These are phyloP conservation scores for Penicillium sp. DNA, from an alignment of 2,329 filamentous ascomycete species.

Conservation along the genomic window DNA sequence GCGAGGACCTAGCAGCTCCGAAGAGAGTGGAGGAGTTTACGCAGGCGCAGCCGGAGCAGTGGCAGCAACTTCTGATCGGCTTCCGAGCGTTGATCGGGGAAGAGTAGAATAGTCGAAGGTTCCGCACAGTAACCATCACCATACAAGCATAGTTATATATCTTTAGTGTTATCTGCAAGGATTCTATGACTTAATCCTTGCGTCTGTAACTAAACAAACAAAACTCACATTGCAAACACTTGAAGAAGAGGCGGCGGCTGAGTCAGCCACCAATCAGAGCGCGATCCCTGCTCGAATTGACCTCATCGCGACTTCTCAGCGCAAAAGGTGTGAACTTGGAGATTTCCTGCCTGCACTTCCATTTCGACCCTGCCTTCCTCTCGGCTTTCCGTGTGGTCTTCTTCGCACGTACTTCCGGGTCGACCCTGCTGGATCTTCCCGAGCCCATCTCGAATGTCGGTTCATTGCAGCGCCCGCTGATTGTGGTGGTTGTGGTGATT, in stretches of 20 bases:
- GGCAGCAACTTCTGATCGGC: constrained; percentile 45
- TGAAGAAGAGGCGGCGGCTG: constrained; percentile 7
- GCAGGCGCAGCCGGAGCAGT: constrained; percentile 45
- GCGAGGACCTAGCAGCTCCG: constrained; percentile 48
- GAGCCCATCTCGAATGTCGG: constrained; percentile 12
- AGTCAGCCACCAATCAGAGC: constrained; percentile 24
- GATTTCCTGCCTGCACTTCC: constrained; percentile 2
- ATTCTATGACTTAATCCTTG: too few species aligned
- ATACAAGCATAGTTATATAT: too few species aligned
- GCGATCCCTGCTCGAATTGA: constrained; percentile 16
- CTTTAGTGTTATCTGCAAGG: too few species aligned
- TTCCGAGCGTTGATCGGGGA: constrained; percentile 48
- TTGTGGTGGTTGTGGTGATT: constrained; percentile 17
- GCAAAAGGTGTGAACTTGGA: constrained; percentile 16
- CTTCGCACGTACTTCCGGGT: background rate
- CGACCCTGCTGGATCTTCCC: constrained; percentile 1
- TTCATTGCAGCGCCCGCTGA: constrained; percentile 16
- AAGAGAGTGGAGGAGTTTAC: constrained; percentile 42
- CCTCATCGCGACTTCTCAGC: constrained; percentile 24
- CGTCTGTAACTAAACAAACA: too few species aligned
- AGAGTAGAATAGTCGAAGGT: background rate
- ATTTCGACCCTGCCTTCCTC: background rate
- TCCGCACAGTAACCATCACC: too few species aligned
- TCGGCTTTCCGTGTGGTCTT: background rate
- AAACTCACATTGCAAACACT: background rate